These are phyloP conservation scores for Selaginella tamariscina DNA, from an alignment of 75 land plant species.

Conservation along the genomic window DNA sequence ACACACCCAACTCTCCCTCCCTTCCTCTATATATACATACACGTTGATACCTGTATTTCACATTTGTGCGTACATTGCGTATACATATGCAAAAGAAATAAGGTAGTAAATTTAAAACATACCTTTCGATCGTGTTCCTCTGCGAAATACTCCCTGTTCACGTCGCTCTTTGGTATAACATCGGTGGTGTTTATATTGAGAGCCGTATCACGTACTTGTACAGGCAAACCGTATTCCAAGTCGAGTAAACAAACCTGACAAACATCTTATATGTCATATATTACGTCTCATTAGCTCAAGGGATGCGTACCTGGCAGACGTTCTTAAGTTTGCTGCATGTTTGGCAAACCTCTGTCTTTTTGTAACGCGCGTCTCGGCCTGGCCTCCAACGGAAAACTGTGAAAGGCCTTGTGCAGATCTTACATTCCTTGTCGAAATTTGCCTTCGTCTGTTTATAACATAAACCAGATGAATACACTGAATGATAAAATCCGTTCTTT, in stretches of 20 bases:
- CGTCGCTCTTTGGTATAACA: slow-evolving; percentile 93
- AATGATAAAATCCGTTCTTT: neutral
- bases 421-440: slow-evolving; percentile 95
- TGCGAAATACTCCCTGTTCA: slow-evolving; percentile 92
- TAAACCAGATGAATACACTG: slow-evolving; percentile 1
- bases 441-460: slow-evolving; percentile 64
- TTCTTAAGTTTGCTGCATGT: slow-evolving; percentile 98
- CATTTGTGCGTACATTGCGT: no score
- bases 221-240: slow-evolving; percentile 91
- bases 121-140: slow-evolving; percentile 99
- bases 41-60: no score
- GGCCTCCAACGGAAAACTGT: slow-evolving; percentile 98
- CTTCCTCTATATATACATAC: no score
- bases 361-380: slow-evolving; percentile 94
- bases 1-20: no score
- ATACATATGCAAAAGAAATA: neutral
- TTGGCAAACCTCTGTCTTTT: slow-evolving; percentile 89
- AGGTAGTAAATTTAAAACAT: slow-evolving; percentile 13
- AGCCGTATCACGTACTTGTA: slow-evolving; percentile 94
- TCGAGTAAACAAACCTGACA: slow-evolving; percentile 95
- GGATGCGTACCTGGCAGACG: no score
- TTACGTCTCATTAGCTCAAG: no score
- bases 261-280: no score
- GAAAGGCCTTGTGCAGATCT: slow-evolving; percentile 90
- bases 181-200: slow-evolving; percentile 71